Percentiles rank a stretch among this genome's conserved stretches.
Evolutionary conservation across 2,329 filamentous ascomycete genomes (phyloP).

Genomic region (Curvularia lunata): DNA sequence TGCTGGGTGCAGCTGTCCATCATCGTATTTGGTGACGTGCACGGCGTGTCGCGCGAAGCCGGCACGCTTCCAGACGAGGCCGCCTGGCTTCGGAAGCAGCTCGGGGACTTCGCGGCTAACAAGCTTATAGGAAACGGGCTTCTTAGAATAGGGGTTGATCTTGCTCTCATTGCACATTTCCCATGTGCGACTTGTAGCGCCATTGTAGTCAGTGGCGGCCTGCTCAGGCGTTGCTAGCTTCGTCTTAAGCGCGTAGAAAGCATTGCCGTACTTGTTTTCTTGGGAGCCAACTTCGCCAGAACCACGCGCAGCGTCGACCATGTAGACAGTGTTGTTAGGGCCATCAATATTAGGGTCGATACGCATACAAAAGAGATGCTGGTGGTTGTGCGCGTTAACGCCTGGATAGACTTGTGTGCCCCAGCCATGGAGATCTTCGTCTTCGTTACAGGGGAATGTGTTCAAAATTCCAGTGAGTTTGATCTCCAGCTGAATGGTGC

Average conservation of each 20-base stretch:
- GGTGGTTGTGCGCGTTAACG: constrained; percentile 54
- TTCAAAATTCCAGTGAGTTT: constrained; percentile 55
- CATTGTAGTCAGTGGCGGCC: neutral
- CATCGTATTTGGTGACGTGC: constrained; percentile 37
- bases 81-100: constrained; percentile 31
- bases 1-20: constrained; percentile 34
- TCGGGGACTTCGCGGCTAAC: constrained; percentile 43
- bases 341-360: constrained; percentile 54
- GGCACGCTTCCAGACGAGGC: constrained; percentile 32
- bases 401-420: constrained; percentile 52
- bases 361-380: constrained; percentile 54
- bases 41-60: constrained; percentile 34
- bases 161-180: constrained; percentile 56
- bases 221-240: neutral
- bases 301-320: constrained; percentile 26
- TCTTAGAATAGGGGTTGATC: constrained; percentile 58
- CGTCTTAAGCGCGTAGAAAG: constrained; percentile 1
- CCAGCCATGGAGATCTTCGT: constrained; percentile 42
- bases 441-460: constrained; percentile 47
- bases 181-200: constrained; percentile 25
- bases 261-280: neutral
- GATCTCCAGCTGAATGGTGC: constrained; percentile 51
- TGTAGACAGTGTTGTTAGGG: constrained; percentile 41
- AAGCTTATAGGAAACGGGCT: constrained; percentile 60
- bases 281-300: constrained; percentile 16